Evolutionary conservation across 805 yeast species (phyloP), one percentile per base, ranked within the genome.

Genomic region (Suhomyces xylopsoci): DNA sequence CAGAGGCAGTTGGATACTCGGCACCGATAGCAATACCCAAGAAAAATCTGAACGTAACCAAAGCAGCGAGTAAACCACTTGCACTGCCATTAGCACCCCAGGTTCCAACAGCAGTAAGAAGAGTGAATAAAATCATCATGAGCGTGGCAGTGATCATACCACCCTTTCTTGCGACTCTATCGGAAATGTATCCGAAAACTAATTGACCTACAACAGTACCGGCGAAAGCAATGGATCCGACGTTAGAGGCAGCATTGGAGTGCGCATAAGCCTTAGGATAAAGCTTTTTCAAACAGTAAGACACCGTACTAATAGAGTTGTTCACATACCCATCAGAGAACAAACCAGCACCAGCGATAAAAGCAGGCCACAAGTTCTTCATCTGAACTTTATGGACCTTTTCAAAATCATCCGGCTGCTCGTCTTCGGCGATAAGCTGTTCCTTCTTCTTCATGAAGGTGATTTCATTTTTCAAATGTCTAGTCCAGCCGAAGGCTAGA

Each of bases 291-390:
- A 92, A 76, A 73, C 92, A 84, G 15, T 92, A 83, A 34, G 85
- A 78, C 15, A 87, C 96, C 8, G 94, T 80, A 54, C 89, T 81
- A 52, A 90, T 87, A 50, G 94, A 84, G 71, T 89, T 90, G 68
- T 91, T 91, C 55, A 90, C 87, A 66, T 91, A 92, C 50, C 97
- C 97, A 70, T 93, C 98, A 36, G 96, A 86, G 70, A 92, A 91
- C 45, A 92, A 77, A 51, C 97, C 97, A 0, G 97, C 94, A 56
- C 97, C 97, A 0, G 96, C 85, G 41, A 60, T 51, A 47, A 65
- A 65, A 3, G 68, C 68, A 7, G 69, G 68, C 69, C 69, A 65
- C 47, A 63, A 56, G 58, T 62, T 65, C 47, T 62, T 65, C 57
- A 55, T 61, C 38, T 61, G 53, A 14, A 62, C 63, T 32, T 57